phyloP scores from a whole-genome alignment of 495 filamentous ascomycete species.

The Amniculicola lignicola region DNA sequence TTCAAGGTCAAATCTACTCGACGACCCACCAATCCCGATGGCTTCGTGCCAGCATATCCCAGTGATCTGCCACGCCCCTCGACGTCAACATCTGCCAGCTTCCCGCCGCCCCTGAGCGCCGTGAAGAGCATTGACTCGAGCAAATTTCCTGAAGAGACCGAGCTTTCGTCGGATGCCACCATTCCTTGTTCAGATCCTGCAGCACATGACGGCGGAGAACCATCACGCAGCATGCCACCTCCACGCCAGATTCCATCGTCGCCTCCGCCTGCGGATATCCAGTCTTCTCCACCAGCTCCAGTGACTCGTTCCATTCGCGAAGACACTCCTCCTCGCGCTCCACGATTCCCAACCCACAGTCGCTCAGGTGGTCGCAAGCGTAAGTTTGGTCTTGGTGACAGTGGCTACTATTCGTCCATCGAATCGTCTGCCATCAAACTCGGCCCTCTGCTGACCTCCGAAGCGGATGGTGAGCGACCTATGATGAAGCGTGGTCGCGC shows the following conservation, averaged over 20 bases:
- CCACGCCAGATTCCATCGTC: slow-evolving; percentile 52
- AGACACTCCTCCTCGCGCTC: slow-evolving; percentile 69
- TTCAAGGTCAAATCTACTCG: slow-evolving; percentile 75
- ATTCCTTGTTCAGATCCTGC: slow-evolving; percentile 80
- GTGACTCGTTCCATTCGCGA: slow-evolving; percentile 60
- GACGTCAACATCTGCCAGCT: slow-evolving; percentile 41
- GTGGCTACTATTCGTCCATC: slow-evolving; percentile 95
- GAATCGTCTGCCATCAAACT: slow-evolving; percentile 82
- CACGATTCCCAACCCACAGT: slow-evolving; percentile 54
- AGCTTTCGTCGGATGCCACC: slow-evolving; percentile 92
- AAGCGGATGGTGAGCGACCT: slow-evolving; percentile 66
- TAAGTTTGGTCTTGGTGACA: slow-evolving; percentile 79
- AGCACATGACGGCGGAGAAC: slow-evolving; percentile 58
- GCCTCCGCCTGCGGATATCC: slow-evolving; percentile 60
- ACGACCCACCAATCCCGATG: slow-evolving; percentile 49
- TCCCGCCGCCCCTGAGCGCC: slow-evolving; percentile 29
- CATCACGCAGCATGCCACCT: slow-evolving; percentile 44
- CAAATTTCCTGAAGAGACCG: slow-evolving; percentile 51
- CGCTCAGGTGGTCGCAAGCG: slow-evolving; percentile 65
- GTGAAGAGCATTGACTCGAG: slow-evolving; percentile 42
- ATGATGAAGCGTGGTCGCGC: slow-evolving; percentile 83
- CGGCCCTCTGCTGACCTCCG: slow-evolving; percentile 64
- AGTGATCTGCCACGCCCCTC: slow-evolving; percentile 35
- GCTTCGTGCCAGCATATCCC: slow-evolving; percentile 34
- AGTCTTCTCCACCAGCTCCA: slow-evolving; percentile 77